Evolutionary conservation across 371 early-diverging fungal species (phyloP).

Genomic region (Mycotypha africana): DNA sequence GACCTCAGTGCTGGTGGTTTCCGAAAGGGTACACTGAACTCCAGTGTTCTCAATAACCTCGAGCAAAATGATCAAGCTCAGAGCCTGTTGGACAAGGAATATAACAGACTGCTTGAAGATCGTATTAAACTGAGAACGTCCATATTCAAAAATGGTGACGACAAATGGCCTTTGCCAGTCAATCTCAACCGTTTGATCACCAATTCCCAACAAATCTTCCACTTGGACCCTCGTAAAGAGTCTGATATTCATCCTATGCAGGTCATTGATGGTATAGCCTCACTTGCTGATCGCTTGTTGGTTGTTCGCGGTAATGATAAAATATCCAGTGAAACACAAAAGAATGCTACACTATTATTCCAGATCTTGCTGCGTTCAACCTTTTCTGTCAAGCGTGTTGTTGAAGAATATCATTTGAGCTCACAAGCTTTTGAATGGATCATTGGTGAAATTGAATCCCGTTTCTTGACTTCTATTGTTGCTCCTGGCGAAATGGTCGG

Average conservation of each 20-base stretch:
- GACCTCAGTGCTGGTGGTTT: conserved; percentile 71
- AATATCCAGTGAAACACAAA: conserved; percentile 82
- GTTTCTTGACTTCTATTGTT: conserved; percentile 89
- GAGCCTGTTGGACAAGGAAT: conserved; percentile 78
- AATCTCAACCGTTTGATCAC: conserved; percentile 87
- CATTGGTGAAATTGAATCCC: conserved; percentile 87
- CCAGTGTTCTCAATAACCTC: conserved; percentile 57
- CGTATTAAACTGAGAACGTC: conserved; percentile 66
- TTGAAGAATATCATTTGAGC: conserved; percentile 87
- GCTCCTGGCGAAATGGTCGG: conserved; percentile 99
- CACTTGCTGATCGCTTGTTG: conserved; percentile 65
- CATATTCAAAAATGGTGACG: conserved; percentile 76
- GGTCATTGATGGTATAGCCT: conserved; percentile 67
- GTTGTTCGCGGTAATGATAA: conserved; percentile 89
- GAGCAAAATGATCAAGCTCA: conserved; percentile 70
- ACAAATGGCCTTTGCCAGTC: conserved; percentile 86
- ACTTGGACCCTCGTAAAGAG: conserved; percentile 72
- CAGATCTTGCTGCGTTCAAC: conserved; percentile 81
- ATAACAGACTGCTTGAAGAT: conserved; percentile 67
- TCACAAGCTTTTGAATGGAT: conserved; percentile 93
- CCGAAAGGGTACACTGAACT: conserved; percentile 61
- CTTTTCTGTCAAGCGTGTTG: conserved; percentile 78
- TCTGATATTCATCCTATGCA: conserved; percentile 86
- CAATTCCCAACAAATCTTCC: conserved; percentile 90
- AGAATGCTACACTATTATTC: conserved; percentile 90